Evolutionary conservation across 106 monocot genomes (phyloP).

Genomic region (Ottelia alismoides): DNA sequence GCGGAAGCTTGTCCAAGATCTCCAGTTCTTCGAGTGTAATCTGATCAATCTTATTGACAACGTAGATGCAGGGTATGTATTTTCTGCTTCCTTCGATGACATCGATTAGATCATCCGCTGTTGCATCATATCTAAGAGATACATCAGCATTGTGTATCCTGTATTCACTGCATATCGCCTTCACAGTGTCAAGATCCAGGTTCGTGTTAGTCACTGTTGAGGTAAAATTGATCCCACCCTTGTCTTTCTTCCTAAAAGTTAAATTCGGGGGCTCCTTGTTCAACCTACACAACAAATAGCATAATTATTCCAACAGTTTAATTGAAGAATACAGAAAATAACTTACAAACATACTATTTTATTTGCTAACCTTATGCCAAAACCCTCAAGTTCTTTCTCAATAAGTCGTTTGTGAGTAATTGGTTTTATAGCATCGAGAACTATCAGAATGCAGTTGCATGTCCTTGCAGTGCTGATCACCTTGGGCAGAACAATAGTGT

Average conservation of each 20-base stretch:
- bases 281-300: not conserved
- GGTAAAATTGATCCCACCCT: slow-evolving; percentile 77
- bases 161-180: too few species aligned
- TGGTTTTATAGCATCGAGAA: slow-evolving; percentile 81
- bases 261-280: not conserved
- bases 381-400: slow-evolving; percentile 80
- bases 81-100: too few species aligned
- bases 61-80: too few species aligned
- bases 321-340: not conserved
- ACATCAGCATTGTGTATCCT: too few species aligned
- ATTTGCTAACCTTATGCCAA: slow-evolving; percentile 55
- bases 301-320: too few species aligned
- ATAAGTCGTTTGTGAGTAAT: slow-evolving; percentile 84
- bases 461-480: slow-evolving; percentile 86
- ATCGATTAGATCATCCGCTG: too few species aligned
- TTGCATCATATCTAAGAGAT: too few species aligned
- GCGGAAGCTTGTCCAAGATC: slow-evolving; percentile 77
- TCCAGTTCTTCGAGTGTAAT: slow-evolving; percentile 77
- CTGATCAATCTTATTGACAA: slow-evolving; percentile 78
- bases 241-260: slow-evolving; percentile 61
- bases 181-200: too few species aligned
- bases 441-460: slow-evolving; percentile 77
- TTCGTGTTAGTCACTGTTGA: slow-evolving; percentile 62
- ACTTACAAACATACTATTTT: too few species aligned
- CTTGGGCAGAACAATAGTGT: slow-evolving; percentile 13